Evolutionary conservation across 2,329 filamentous ascomycete genomes (phyloP), one percentile per base, ranked within the genome.

Genomic region (Aspergillus flavus): DNA sequence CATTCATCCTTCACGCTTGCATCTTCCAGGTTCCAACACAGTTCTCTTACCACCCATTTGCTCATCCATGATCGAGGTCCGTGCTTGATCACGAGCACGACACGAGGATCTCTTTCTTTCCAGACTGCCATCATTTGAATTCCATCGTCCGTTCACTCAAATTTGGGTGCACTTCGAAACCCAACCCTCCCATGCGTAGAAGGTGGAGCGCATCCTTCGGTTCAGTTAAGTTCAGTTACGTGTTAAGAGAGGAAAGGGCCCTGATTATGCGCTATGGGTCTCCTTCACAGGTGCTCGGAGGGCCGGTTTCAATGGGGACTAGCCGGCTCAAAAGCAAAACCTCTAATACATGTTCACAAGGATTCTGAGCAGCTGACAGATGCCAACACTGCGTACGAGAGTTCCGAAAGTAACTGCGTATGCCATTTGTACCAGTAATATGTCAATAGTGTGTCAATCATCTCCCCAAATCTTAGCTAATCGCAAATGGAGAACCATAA

Each of bases 381-480:
- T 6, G 26, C 46, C 26, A 19, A 32, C 46, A 30, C 30, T 52
- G 26, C 19, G 48, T 52, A n/a, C 30, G 16, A 32, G 30, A 48
- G 32, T 26, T 56, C 34, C 58, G 43, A 57, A 62, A 57, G 53
- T 62, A 52, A 63, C 48, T 57, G 54, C 59, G 45, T 61, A 52
- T 63, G 55, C 61, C 63, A 65, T 65, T 64, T 57, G 53, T 63
- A 46, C 62, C 61, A 63, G 50, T 63, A 52, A 52, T 52, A 9
- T 26, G 16, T 52, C 48, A 46, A 57, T 58, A 43, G 39, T 54
- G 53, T 62, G 57, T 59, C 23, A 58, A 30, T 48, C 56, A 55
- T 32, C 36, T 57, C 50, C 52, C 61, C 61, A 62, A 50, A 26
- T 57, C 61, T 65, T 46, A 32, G 58, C 61, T 36, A 57, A 60